These are phyloP conservation scores for Geotrichum klebahnii DNA, from an alignment of 1,139 yeast genomes.

Conservation along the genomic window DNA sequence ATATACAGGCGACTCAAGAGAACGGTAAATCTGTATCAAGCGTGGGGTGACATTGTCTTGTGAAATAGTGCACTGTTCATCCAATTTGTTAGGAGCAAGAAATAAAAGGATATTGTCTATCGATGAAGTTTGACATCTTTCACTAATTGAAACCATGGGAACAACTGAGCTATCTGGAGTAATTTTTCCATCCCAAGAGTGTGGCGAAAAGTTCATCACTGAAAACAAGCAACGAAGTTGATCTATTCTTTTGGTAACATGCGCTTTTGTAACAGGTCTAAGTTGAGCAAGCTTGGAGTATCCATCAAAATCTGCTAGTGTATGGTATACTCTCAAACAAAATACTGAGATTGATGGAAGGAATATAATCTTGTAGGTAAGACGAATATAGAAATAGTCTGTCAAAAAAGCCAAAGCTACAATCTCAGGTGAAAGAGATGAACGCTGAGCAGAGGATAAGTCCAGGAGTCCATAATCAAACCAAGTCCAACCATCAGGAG, in stretches of 20 bases:
- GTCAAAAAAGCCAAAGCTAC: slow-evolving; percentile 39
- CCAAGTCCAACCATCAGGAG: slow-evolving; percentile 55
- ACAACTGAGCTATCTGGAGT: slow-evolving; percentile 8
- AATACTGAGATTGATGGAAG: slow-evolving; percentile 5
- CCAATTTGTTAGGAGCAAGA: slow-evolving; percentile 7
- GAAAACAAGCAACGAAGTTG: slow-evolving; percentile 40
- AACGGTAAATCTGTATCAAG: slow-evolving; percentile 9
- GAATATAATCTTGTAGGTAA: slow-evolving; percentile 44
- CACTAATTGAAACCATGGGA: background rate
- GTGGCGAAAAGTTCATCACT: slow-evolving; percentile 43
- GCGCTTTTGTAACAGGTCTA: slow-evolving; percentile 17
- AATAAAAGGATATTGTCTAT: slow-evolving; percentile 6
- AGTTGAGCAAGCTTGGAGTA: slow-evolving; percentile 33
- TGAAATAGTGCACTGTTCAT: slow-evolving; percentile 39
- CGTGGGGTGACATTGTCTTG: slow-evolving; percentile 44
- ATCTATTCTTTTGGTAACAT: slow-evolving; percentile 38
- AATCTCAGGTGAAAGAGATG: slow-evolving; percentile 39
- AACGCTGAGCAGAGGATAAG: slow-evolving; percentile 6
- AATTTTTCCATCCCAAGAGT: slow-evolving; percentile 31
- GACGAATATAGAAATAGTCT: slow-evolving; percentile 42
- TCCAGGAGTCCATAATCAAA: slow-evolving; percentile 36
- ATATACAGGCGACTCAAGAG: slow-evolving; percentile 15
- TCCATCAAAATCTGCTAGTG: slow-evolving; percentile 49
- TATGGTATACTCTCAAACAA: slow-evolving; percentile 46
- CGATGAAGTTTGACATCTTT: background rate